phyloP scores from a whole-genome alignment of 768 basidiomycete genomes.

The Leccinum disarticulatum region DNA sequence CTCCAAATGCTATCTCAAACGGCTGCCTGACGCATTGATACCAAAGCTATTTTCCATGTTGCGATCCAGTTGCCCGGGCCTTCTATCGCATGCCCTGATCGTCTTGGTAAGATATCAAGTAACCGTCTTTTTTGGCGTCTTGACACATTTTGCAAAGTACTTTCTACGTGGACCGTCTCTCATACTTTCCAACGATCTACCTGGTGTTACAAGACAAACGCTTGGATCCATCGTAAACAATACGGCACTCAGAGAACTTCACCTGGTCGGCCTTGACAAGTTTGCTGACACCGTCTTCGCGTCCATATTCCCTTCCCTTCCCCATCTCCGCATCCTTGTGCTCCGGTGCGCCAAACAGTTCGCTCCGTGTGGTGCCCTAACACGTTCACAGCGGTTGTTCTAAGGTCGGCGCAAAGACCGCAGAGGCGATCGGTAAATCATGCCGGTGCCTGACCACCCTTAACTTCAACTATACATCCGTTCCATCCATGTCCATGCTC shows the following conservation, averaged over 20 bases:
- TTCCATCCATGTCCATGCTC: conserved; percentile 47
- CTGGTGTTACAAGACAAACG: conserved; percentile 53
- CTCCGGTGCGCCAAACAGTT: conserved; percentile 46
- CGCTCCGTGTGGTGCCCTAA: conserved; percentile 14
- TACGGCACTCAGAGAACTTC: conserved; percentile 43
- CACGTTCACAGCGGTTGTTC: conserved; percentile 51
- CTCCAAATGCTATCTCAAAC: conserved; percentile 41
- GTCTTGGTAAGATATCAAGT: conserved; percentile 41
- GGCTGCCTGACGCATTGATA: conserved; percentile 27
- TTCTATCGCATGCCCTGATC: conserved; percentile 41
- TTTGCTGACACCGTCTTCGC: conserved; percentile 53
- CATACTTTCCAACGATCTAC: conserved; percentile 45
- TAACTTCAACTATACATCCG: conserved; percentile 63
- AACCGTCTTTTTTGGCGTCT: background rate
- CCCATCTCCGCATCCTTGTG: conserved; percentile 45
- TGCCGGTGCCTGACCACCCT: conserved; percentile 46
- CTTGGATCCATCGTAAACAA: conserved; percentile 41
- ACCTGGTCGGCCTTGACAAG: conserved; percentile 52
- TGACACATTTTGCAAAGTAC: conserved; percentile 43
- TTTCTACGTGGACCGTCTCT: conserved; percentile 57
- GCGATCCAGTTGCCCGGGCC: conserved; percentile 43
- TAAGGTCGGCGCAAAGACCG: conserved; percentile 52
- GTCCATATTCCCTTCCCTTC: conserved; percentile 44
- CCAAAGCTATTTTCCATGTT: conserved; percentile 54
- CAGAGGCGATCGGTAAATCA: conserved; percentile 40